phyloP scores from a whole-genome alignment of 306 rosid species.

The Cercis canadensis region DNA sequence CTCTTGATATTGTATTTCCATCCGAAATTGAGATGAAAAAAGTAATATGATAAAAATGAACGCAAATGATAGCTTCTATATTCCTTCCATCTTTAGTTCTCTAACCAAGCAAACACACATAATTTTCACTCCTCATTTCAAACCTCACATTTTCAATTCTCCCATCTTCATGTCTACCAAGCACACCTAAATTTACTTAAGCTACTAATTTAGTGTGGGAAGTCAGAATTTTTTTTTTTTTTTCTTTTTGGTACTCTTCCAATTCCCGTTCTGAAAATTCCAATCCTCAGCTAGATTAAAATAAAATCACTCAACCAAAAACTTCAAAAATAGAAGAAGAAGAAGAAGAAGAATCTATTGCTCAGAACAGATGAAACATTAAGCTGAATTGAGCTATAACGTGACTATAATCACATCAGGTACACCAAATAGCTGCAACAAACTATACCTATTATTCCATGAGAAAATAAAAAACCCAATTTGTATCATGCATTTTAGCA shows the following conservation, averaged over 20 bases:
- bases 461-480: not conserved
- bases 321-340: not conserved
- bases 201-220: not conserved
- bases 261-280: not conserved
- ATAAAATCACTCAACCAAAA: not conserved
- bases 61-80: not conserved
- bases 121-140: not conserved
- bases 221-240: not conserved
- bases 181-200: not conserved
- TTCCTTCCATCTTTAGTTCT: not conserved
- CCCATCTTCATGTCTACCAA: too few species aligned
- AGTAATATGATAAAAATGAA: not conserved
- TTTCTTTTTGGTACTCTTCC: not conserved
- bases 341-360: not conserved
- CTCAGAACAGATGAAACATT: not conserved
- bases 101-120: too few species aligned
- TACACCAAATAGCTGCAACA: not conserved
- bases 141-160: not conserved
- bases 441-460: not conserved
- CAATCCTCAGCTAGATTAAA: not conserved
- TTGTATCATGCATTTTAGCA: not conserved
- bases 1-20: not conserved
- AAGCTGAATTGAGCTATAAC: not conserved
- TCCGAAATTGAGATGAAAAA: too few species aligned
- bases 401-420: not conserved